A percentile compares a stretch with the other conserved stretches of the same genome.
Evolutionary conservation across 2,329 filamentous ascomycete genomes (phyloP).

Genomic region (Cercospora citrullina): DNA sequence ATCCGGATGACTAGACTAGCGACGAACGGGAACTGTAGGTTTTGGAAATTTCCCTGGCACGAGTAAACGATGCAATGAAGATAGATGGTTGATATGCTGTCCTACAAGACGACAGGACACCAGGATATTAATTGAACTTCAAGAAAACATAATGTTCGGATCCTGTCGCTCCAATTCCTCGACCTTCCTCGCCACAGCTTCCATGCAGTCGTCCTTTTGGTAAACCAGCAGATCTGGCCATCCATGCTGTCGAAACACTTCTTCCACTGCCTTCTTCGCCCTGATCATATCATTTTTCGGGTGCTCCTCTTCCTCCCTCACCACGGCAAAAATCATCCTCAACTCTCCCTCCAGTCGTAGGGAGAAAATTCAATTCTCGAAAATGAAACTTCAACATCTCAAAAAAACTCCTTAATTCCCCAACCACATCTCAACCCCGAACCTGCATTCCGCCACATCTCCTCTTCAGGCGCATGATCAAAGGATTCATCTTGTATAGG

Average conservation of each 20-base stretch:
- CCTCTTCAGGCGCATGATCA: background rate
- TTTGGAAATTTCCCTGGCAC: background rate
- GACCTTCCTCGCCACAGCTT: background rate
- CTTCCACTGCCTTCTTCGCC: background rate
- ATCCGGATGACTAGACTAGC: constrained; percentile 71
- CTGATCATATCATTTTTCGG: no score
- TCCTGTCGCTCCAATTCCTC: background rate
- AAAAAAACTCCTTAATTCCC: background rate
- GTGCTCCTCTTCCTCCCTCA: background rate
- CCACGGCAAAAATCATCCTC: background rate
- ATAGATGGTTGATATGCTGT: background rate
- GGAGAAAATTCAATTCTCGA: background rate
- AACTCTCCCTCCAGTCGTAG: background rate
- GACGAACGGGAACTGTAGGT: background rate
- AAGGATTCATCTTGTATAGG: background rate
- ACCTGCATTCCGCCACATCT: background rate
- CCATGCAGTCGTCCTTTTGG: background rate
- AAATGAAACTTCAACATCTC: background rate
- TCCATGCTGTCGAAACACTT: background rate
- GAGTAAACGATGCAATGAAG: background rate
- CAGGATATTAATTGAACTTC: background rate
- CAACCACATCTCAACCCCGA: background rate
- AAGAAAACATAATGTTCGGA: background rate
- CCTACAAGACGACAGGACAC: background rate
- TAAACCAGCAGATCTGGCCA: background rate